Percentiles rank a stretch among this genome's conserved stretches.
These are phyloP conservation scores for Taiozyma sp. DNA, from an alignment of 1,139 yeast species.

Conservation along the genomic window DNA sequence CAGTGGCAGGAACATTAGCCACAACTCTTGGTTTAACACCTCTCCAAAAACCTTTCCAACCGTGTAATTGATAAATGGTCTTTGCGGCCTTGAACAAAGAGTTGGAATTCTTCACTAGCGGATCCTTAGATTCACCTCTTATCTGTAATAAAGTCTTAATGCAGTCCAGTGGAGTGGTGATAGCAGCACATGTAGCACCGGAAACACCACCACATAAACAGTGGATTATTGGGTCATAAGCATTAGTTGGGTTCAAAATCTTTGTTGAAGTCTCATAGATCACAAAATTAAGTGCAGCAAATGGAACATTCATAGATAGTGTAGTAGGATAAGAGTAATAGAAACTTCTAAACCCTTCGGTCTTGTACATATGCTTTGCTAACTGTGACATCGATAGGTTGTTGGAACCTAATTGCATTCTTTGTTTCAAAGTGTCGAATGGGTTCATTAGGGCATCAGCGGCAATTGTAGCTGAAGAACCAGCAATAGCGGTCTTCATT, in stretches of 20 bases:
- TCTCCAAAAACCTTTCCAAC: slow-evolving; percentile 67
- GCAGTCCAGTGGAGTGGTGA: slow-evolving; percentile 95
- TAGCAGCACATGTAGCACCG: slow-evolving; percentile 95
- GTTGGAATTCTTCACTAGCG: slow-evolving; percentile 51
- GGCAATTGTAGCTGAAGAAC: slow-evolving; percentile 91
- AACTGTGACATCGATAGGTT: slow-evolving; percentile 16
- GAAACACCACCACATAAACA: slow-evolving; percentile 94
- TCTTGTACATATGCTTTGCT: slow-evolving; percentile 45
- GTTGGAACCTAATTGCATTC: slow-evolving; percentile 54
- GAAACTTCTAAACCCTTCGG: slow-evolving; percentile 82
- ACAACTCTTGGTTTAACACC: slow-evolving; percentile 92
- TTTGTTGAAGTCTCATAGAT: slow-evolving; percentile 84
- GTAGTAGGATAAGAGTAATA: slow-evolving; percentile 96
- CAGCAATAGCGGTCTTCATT: slow-evolving; percentile 78
- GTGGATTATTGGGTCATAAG: slow-evolving; percentile 86
- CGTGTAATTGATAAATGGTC: slow-evolving; percentile 64
- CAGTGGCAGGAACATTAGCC: slow-evolving; percentile 94
- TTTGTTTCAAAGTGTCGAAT: slow-evolving; percentile 90
- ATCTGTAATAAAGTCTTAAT: slow-evolving; percentile 84
- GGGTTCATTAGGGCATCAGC: slow-evolving; percentile 98
- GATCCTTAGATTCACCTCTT: slow-evolving; percentile 34
- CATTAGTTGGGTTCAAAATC: slow-evolving; percentile 69
- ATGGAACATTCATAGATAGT: slow-evolving; percentile 87
- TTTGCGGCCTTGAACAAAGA: slow-evolving; percentile 72
- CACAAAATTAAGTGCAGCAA: slow-evolving; percentile 92